phyloP scores from a whole-genome alignment of 169 alveolate species.

The Cryptosporidium sp. region DNA sequence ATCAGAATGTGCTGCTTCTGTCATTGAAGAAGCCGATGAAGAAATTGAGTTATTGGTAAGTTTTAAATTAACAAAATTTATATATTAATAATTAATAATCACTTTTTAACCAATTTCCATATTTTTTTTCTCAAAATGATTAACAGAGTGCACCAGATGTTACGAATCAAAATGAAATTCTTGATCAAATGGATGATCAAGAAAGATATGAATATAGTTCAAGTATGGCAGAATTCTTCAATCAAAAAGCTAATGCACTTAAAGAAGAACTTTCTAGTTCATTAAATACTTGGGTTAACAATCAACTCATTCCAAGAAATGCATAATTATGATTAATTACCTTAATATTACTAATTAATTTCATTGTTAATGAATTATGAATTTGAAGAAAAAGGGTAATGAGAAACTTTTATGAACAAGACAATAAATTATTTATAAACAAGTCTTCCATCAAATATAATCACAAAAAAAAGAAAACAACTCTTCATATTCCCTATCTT shows the following conservation, averaged over 20 bases:
- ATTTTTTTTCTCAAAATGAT: not conserved
- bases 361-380: not conserved
- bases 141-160: slow-evolving; percentile 45
- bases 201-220: slow-evolving; percentile 68
- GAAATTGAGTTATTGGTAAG: slow-evolving; percentile 74
- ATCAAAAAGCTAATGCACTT: slow-evolving; percentile 53
- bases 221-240: slow-evolving; percentile 51
- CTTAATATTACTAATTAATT: not conserved
- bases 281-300: slow-evolving; percentile 46
- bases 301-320: slow-evolving; percentile 49
- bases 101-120: not conserved
- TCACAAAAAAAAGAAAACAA: too few species aligned
- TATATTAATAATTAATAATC: not conserved
- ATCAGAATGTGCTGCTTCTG: slow-evolving; percentile 67
- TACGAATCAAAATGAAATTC: slow-evolving; percentile 52
- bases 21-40: slow-evolving; percentile 44
- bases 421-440: too few species aligned
- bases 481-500: not conserved
- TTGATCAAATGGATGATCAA: slow-evolving; percentile 65
- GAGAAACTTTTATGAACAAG: too few species aligned
- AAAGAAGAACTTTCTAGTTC: slow-evolving; percentile 56
- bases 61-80: not conserved
- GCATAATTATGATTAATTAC: not conserved
- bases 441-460: too few species aligned
- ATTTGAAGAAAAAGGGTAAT: too few species aligned